Evolutionary conservation across 1,139 yeast species (phyloP).

Genomic region (Candida freyschussii): DNA sequence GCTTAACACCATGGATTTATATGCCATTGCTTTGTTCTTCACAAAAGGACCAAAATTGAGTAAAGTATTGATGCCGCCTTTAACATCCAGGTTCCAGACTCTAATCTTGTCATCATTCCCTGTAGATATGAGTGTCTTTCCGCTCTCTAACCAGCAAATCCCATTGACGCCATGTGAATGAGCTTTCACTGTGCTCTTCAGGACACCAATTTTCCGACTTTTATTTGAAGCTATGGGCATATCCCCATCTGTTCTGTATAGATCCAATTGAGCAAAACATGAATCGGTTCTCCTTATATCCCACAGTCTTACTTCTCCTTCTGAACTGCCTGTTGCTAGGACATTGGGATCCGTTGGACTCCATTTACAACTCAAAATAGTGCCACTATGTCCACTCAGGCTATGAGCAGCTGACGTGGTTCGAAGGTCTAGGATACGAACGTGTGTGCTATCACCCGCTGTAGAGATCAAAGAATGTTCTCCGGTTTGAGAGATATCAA

Average conservation of each 20-base stretch:
- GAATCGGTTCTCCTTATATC: slow-evolving; percentile 67
- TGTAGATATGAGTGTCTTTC: slow-evolving; percentile 53
- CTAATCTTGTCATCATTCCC: slow-evolving; percentile 77
- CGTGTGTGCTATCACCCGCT: slow-evolving; percentile 66
- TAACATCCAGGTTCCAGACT: slow-evolving; percentile 58
- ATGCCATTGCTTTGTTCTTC: slow-evolving; percentile 47
- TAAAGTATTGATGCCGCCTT: slow-evolving; percentile 50
- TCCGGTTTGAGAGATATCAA: slow-evolving; percentile 40
- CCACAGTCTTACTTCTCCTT: slow-evolving; percentile 61
- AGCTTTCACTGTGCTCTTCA: slow-evolving; percentile 41
- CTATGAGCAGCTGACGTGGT: slow-evolving; percentile 70
- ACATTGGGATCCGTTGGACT: slow-evolving; percentile 47
- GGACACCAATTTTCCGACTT: slow-evolving; percentile 24
- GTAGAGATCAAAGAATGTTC: slow-evolving; percentile 58
- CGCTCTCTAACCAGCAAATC: slow-evolving; percentile 61
- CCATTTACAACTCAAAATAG: slow-evolving; percentile 68
- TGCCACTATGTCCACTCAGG: slow-evolving; percentile 58
- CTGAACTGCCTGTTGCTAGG: slow-evolving; percentile 25
- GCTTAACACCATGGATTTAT: slow-evolving; percentile 26
- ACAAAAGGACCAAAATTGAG: slow-evolving; percentile 77
- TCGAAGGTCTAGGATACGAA: slow-evolving; percentile 67
- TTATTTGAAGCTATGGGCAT: slow-evolving; percentile 19
- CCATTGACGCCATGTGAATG: slow-evolving; percentile 78
- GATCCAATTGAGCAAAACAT: slow-evolving; percentile 45
- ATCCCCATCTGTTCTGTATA: slow-evolving; percentile 42